phyloP scores from a whole-genome alignment of 257 asterid genomes.

The Misopates orontium region DNA sequence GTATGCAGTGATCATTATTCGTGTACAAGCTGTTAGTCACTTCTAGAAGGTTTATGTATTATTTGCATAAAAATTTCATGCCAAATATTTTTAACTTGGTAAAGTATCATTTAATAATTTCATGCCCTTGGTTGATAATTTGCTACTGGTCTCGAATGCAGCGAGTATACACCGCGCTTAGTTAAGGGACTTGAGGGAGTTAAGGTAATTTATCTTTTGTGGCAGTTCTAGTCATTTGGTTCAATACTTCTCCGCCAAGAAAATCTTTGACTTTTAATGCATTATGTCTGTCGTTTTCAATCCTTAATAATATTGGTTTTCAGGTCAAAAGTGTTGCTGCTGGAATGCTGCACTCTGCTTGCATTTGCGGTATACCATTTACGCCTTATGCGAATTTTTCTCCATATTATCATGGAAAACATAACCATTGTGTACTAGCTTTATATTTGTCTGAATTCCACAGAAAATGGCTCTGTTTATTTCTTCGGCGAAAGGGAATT shows the following conservation, averaged over 20 bases:
- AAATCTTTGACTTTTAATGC: constrained; percentile 13
- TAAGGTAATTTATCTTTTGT: constrained; percentile 49
- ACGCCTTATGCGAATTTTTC: constrained; percentile 19
- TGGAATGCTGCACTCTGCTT: constrained; percentile 96
- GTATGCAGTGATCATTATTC: too few species aligned
- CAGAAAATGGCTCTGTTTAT: constrained; percentile 80
- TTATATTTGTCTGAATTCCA: constrained; percentile 31
- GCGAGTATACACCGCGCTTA: constrained; percentile 89
- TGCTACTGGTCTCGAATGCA: constrained; percentile 37
- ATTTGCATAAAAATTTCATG: not conserved
- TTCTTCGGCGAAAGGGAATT: constrained; percentile 80
- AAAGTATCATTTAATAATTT: not conserved
- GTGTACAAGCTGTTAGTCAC: too few species aligned
- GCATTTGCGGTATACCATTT: constrained; percentile 61
- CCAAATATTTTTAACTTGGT: not conserved
- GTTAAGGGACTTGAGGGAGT: constrained; percentile 84
- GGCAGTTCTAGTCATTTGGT: constrained; percentile 3
- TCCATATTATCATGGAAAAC: constrained; percentile 2
- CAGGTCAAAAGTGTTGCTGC: constrained; percentile 83
- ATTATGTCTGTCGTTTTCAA: constrained; percentile 25
- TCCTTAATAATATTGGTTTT: constrained; percentile 29
- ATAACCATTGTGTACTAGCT: constrained; percentile 25
- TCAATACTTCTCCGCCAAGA: constrained; percentile 12
- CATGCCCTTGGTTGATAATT: constrained; percentile 19
- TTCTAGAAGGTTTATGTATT: too few species aligned